Conservation (phyloP, 1,139 yeast genomes). For the Debaryomyces sp. region DNA sequence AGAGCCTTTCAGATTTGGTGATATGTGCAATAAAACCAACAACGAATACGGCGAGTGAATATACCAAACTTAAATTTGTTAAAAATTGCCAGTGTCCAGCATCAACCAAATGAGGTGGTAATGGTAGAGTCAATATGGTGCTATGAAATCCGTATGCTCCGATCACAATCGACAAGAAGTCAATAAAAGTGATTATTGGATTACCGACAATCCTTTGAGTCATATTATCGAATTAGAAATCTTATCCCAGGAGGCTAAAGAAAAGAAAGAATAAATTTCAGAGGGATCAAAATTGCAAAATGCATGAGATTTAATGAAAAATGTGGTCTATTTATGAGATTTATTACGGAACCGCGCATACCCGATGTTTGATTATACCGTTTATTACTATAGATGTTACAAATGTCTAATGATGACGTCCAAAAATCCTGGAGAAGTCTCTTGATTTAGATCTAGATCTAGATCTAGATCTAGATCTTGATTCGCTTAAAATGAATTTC, state of each 20-base stretch:
- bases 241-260: neutral
- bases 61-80: constrained; percentile 51
- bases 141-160: constrained; percentile 34
- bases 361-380: neutral
- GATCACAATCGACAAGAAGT: constrained; percentile 29
- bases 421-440: constrained; percentile 24
- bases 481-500: constrained; percentile 8
- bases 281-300: neutral
- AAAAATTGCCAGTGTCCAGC: constrained; percentile 74
- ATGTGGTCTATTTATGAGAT: neutral
- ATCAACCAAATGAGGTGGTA: constrained; percentile 50
- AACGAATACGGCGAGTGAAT: constrained; percentile 48
- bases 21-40: constrained; percentile 46
- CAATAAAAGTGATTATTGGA: constrained; percentile 25
- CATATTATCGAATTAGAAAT: neutral
- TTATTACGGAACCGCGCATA: neutral
- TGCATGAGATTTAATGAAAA: neutral
- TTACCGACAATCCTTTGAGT: constrained; percentile 35
- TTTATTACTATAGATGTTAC: neutral
- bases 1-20: constrained; percentile 23
- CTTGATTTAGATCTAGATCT: constrained; percentile 23
- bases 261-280: neutral
- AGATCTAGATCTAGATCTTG: constrained; percentile 20
- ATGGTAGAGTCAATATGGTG: constrained; percentile 18
- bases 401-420: constrained; percentile 5